Evolutionary conservation across 331 rosid species (phyloP).

Genomic region (Quercus lobata): DNA sequence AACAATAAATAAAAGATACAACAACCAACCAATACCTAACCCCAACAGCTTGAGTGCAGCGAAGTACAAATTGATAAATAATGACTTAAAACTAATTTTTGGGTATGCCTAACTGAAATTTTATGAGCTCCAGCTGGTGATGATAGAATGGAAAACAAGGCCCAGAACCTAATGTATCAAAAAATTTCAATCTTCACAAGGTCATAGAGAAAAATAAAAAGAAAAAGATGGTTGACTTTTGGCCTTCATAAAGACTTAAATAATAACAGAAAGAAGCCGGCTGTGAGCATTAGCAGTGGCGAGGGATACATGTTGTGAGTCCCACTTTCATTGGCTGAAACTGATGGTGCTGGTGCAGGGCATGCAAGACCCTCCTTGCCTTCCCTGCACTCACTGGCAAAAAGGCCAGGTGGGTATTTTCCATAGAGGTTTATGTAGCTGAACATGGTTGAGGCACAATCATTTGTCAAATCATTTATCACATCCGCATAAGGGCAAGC

Average conservation of each 20-base stretch:
- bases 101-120: neutral
- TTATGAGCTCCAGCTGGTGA: constrained; percentile 15
- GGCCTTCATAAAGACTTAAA: constrained; percentile 24
- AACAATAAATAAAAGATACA: too few relatives aligned
- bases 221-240: neutral
- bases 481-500: constrained; percentile 79
- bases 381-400: constrained; percentile 67
- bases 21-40: constrained; percentile 16
- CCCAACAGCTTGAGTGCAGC: neutral
- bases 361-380: constrained; percentile 71
- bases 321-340: constrained; percentile 20
- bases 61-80: constrained; percentile 4
- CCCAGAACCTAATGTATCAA: neutral
- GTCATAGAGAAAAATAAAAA: neutral
- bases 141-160: neutral
- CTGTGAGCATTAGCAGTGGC: constrained; percentile 30
- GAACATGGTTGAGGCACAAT: constrained; percentile 91
- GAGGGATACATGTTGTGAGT: constrained; percentile 35
- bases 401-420: constrained; percentile 92
- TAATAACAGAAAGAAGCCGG: constrained; percentile 34
- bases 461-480: constrained; percentile 70
- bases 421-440: constrained; percentile 94
- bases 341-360: constrained; percentile 63
- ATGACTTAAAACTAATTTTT: neutral
- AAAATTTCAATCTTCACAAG: constrained; percentile 10